Conservation (phyloP, 352 stramenopile species). For the Labyrinthula sp. region DNA sequence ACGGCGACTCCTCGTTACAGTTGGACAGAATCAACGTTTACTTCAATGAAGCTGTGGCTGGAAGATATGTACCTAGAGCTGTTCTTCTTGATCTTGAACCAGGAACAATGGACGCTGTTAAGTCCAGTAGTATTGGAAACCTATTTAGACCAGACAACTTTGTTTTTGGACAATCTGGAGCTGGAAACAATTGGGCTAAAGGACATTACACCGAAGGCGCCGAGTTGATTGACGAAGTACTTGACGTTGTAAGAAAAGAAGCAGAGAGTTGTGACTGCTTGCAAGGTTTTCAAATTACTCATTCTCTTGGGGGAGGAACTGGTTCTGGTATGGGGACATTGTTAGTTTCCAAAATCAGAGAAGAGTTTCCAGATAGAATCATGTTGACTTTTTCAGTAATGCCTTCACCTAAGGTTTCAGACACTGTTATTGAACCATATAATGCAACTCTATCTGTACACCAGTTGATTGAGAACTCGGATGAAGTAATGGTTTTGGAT, state of each 20-base stretch:
- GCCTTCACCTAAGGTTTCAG: slow-evolving; percentile 81
- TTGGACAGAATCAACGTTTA: slow-evolving; percentile 95
- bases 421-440: slow-evolving; percentile 98
- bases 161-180: slow-evolving; percentile 89
- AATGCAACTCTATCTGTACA: slow-evolving; percentile 95
- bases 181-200: slow-evolving; percentile 98
- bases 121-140: slow-evolving; percentile 74
- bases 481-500: slow-evolving; percentile 94
- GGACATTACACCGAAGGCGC: slow-evolving; percentile 96
- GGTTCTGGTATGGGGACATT: slow-evolving; percentile 95
- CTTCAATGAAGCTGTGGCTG: slow-evolving; percentile 91
- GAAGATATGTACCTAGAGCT: slow-evolving; percentile 85
- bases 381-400: too few relatives aligned
- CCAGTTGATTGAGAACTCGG: slow-evolving; percentile 95
- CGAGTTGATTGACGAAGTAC: slow-evolving; percentile 90
- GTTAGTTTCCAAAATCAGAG: slow-evolving; percentile 90
- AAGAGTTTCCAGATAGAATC: slow-evolving; percentile 97
- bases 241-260: slow-evolving; percentile 95
- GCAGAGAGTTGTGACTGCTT: slow-evolving; percentile 91
- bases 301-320: slow-evolving; percentile 95
- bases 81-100: slow-evolving; percentile 96
- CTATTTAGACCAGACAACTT: slow-evolving; percentile 98
- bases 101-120: slow-evolving; percentile 95
- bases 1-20: slow-evolving; percentile 83
- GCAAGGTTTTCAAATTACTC: slow-evolving; percentile 96